A percentile compares a stretch with the other conserved stretches of the same genome.
Evolutionary conservation across 1,284 basidiomycete genomes (phyloP).

Genomic region (Puccinia novopanici): DNA sequence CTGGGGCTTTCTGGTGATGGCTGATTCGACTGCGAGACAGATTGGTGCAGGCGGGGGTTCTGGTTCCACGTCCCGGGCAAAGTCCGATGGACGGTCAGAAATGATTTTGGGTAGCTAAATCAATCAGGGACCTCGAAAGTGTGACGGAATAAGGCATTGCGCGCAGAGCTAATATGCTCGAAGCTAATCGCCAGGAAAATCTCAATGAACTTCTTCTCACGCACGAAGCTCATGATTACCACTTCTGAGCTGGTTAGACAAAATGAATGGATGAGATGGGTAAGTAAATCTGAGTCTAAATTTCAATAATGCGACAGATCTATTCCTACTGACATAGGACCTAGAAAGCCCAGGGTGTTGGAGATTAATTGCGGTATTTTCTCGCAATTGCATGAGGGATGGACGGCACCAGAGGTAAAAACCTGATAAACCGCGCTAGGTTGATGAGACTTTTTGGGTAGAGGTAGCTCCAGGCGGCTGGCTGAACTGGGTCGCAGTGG

Average conservation of each 20-base stretch:
- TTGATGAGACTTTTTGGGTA: not conserved
- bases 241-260: no score
- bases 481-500: not conserved
- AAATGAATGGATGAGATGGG: no score
- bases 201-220: no score
- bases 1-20: not conserved
- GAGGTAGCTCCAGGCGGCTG: not conserved
- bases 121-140: not conserved
- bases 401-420: not conserved
- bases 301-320: no score
- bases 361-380: not conserved
- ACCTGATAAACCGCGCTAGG: no score
- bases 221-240: no score
- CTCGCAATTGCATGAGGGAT: not conserved
- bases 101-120: not conserved
- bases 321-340: no score
- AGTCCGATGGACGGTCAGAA: not conserved
- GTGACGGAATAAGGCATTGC: not conserved
- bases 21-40: not conserved
- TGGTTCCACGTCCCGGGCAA: no score
- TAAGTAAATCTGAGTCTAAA: no score
- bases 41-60: not conserved
- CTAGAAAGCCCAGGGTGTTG: constrained; percentile 2
- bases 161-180: not conserved
- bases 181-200: no score